phyloP scores from a whole-genome alignment of 495 filamentous ascomycete genomes.

The Achaetomiella virescens region DNA sequence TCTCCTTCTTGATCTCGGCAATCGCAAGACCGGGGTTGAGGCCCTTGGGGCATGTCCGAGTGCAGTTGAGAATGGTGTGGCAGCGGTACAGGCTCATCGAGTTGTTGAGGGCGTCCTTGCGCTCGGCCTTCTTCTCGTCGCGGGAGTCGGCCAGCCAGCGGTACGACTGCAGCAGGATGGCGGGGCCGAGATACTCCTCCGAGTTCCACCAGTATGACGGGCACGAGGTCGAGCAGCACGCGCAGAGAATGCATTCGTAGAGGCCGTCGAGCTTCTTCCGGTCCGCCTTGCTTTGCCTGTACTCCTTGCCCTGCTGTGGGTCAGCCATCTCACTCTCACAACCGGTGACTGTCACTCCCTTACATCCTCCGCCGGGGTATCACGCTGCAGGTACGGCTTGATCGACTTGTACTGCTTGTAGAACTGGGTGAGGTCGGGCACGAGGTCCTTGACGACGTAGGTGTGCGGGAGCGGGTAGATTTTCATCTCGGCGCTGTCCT shows the following conservation, averaged over 20 bases:
- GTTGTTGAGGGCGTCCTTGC: constrained; percentile 89
- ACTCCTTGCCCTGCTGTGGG: constrained; percentile 66
- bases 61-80: constrained; percentile 99
- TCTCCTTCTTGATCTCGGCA: constrained; percentile 96
- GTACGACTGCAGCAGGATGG: constrained; percentile 93
- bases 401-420: constrained; percentile 99
- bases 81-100: constrained; percentile 97
- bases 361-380: constrained; percentile 71
- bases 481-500: constrained; percentile 72
- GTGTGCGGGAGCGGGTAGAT: constrained; percentile 98
- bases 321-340: not conserved
- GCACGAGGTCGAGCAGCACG: constrained; percentile 97
- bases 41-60: constrained; percentile 94
- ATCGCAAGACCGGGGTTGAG: constrained; percentile 92
- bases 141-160: constrained; percentile 90
- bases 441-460: constrained; percentile 98
- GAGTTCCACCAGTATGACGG: constrained; percentile 99
- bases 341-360: constrained; percentile 18
- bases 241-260: constrained; percentile 99
- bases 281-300: constrained; percentile 80
- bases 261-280: constrained; percentile 95
- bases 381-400: constrained; percentile 93
- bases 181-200: constrained; percentile 95
- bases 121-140: constrained; percentile 79
- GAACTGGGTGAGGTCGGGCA: constrained; percentile 94